Conservation (phyloP, 2,329 filamentous ascomycete genomes). For the Botrytis pseudocinerea region DNA sequence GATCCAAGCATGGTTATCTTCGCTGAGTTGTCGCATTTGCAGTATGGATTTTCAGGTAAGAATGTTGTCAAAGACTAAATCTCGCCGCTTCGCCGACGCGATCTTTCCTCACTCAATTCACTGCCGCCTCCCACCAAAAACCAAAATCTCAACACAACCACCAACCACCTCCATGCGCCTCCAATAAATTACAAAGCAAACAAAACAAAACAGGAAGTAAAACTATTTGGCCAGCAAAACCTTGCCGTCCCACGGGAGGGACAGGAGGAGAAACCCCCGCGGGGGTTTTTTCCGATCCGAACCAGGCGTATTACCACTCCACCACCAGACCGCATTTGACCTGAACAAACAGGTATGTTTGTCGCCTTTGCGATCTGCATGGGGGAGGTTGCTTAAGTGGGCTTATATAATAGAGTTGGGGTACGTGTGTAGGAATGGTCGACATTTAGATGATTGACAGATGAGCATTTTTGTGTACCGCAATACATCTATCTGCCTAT, state of each 20-base stretch:
- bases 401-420: not conserved
- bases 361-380: not conserved
- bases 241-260: not conserved
- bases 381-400: not conserved
- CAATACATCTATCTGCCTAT: not conserved
- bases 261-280: not conserved
- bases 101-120: not conserved
- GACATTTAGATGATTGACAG: not conserved
- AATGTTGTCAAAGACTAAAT: not conserved
- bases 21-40: not conserved
- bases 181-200: not conserved
- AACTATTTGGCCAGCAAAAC: not conserved
- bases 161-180: not conserved
- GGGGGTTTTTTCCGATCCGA: not conserved
- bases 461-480: not conserved
- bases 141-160: not conserved
- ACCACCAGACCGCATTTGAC: slow-evolving; percentile 1
- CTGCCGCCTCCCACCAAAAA: too few relatives aligned
- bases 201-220: not conserved
- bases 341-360: not conserved
- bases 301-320: not conserved
- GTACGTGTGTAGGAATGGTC: not conserved
- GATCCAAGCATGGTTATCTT: not conserved
- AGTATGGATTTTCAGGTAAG: not conserved
- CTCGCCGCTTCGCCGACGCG: not conserved